Conservation (phyloP, 2,329 filamentous ascomycete species). For the Cercospora zeina region DNA sequence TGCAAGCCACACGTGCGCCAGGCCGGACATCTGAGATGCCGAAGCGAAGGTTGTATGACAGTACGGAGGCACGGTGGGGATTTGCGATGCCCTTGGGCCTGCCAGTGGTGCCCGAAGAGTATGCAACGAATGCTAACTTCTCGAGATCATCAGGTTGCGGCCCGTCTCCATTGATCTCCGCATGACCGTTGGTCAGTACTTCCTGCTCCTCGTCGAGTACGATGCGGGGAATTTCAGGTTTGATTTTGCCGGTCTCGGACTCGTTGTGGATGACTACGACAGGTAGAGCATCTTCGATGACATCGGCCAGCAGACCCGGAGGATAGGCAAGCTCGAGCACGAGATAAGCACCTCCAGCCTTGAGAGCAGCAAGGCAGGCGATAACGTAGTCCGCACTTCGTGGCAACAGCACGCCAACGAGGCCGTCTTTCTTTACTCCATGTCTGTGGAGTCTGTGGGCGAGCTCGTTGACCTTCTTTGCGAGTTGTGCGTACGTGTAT, state of each 20-base stretch:
- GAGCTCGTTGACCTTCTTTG: conserved; percentile 65
- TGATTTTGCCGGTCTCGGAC: conserved; percentile 66
- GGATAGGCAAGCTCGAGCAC: conserved; percentile 80
- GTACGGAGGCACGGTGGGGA: conserved; percentile 65
- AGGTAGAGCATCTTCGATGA: conserved; percentile 73
- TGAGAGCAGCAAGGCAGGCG: conserved; percentile 73
- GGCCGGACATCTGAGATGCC: conserved; percentile 66
- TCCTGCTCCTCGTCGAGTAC: conserved; percentile 56
- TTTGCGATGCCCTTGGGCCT: conserved; percentile 82
- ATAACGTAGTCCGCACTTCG: conserved; percentile 78
- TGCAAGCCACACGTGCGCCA: conserved; percentile 79
- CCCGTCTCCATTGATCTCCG: conserved; percentile 32
- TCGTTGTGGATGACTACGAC: conserved; percentile 68
- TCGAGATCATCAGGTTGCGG: conserved; percentile 69
- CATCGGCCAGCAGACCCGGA: conserved; percentile 69
- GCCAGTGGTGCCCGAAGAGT: conserved; percentile 75
- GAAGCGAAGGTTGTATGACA: conserved; percentile 73
- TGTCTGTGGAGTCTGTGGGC: conserved; percentile 63
- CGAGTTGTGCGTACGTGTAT: conserved; percentile 73
- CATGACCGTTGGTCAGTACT: conserved; percentile 39
- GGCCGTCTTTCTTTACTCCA: conserved; percentile 69
- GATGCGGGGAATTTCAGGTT: conserved; percentile 63
- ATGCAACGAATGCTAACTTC: conserved; percentile 75
- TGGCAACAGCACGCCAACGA: conserved; percentile 74
- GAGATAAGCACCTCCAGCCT: conserved; percentile 76